These are phyloP conservation scores for Alopecurus myosuroides DNA, from an alignment of 176 grass and related monocot species.

Conservation along the genomic window DNA sequence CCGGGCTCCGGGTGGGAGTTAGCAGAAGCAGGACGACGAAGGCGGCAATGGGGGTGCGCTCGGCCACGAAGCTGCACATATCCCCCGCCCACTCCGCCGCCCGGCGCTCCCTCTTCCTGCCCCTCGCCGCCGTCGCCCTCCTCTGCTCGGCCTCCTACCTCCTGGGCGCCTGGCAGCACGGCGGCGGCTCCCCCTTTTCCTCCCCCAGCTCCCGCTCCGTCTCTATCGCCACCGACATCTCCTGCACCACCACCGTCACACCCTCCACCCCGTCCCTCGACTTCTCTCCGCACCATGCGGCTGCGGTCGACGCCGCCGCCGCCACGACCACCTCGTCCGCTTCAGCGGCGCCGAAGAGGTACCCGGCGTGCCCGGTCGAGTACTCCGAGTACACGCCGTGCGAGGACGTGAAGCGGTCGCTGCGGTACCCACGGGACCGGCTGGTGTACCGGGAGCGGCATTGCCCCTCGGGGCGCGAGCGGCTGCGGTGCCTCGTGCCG, in stretches of 20 bases:
- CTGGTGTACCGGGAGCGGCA: conserved; percentile 91
- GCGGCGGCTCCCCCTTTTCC: conserved; percentile 30
- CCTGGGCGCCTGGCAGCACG: conserved; percentile 57
- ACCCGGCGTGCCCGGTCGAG: conserved; percentile 46
- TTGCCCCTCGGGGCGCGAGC: conserved; percentile 53
- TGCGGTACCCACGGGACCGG: conserved; percentile 74
- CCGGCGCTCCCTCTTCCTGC: conserved; percentile 23
- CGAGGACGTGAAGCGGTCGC: conserved; percentile 75
- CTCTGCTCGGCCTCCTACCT: conserved; percentile 60
- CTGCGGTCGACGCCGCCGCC: not conserved
- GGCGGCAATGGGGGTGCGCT: conserved; percentile 38
- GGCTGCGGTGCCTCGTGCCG: conserved; percentile 59
- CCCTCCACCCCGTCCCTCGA: not conserved
- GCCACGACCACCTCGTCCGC: not conserved
- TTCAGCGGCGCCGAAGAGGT: conserved; percentile 2
- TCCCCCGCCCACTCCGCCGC: conserved; percentile 21
- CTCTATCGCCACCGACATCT: conserved; percentile 17
- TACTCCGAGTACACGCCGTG: conserved; percentile 96
- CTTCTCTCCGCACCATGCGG: conserved; percentile 35
- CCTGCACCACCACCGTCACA: conserved; percentile 15
- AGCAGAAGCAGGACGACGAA: not conserved
- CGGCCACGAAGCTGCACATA: conserved; percentile 55
- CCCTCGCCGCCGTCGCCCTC: conserved; percentile 27
- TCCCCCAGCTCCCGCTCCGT: conserved; percentile 5
- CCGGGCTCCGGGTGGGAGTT: not conserved